Evolutionary conservation across 1,139 yeast genomes (phyloP), one percentile per base, ranked within the genome.

Genomic region (Pneumocystis wakefieldiae): DNA sequence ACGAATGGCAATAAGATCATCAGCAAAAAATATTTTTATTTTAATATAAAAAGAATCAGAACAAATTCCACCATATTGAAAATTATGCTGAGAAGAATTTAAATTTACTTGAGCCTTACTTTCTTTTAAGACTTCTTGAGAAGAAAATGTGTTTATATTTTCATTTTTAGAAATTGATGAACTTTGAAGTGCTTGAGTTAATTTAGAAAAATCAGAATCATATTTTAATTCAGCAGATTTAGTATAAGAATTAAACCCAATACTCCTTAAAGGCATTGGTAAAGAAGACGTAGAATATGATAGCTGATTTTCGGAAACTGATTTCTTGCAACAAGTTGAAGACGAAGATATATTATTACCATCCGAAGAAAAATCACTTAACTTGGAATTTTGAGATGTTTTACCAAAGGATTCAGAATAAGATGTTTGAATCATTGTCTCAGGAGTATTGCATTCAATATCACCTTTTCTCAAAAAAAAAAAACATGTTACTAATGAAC

Each of bases 1-100:
- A 65, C 88, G 78, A 64, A 92, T 79, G 8, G 96, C 97, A 77
- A 92, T 89, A 36, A 91, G 86, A 73, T 91, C 97, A 70, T 90
- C 96, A 66, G 85, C 85, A 71, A 84, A 87, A 73, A 87, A 91
- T 68, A 92, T 90, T 74, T 92, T 92, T 83, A 86, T 76, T 84
- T 92, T 68, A 76, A 83, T 74, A 76, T 59, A 61, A 6, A 61
- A 35, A 24, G 64, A 60, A 48, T 48, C 55, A 5, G 55, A 48
- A 24, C 28, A 24, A 24, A 48, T 48, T 79, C 64, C 73, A 66
- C 67, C 39, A 67, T 66, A 60, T 48, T 71, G 66, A 48, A 65
- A 42, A 10, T 57, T 64, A 69, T 63, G 69, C 64, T 62, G 37
- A 39, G 35, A 4, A 55, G 48, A 28, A 58, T 60, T 64, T 2